Evolutionary conservation across 2,329 filamentous ascomycete genomes (phyloP).

Genomic region (Huntiella decipiens): DNA sequence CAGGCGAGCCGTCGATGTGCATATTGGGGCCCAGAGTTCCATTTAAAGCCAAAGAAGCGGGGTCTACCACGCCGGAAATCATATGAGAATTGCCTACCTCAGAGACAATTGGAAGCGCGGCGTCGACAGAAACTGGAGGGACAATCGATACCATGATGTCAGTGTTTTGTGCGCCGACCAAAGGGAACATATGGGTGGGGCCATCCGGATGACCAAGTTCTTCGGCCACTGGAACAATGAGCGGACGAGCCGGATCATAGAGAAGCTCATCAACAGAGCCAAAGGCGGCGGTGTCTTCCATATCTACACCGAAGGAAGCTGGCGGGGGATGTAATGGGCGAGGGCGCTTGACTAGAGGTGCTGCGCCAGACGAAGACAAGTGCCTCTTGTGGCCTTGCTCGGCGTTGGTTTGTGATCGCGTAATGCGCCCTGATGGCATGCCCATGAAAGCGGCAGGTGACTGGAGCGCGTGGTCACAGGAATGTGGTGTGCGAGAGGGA

Average conservation of each 20-base stretch:
- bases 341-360: constrained; percentile 8
- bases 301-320: constrained; percentile 3
- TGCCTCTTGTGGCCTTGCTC: constrained; percentile 9
- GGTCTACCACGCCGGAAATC: constrained; percentile 8
- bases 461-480: too few species aligned
- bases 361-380: constrained; percentile 8
- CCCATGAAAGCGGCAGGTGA: too few species aligned
- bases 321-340: constrained; percentile 2
- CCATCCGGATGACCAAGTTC: background rate
- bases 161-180: background rate
- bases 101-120: constrained; percentile 14
- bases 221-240: constrained; percentile 7
- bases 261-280: constrained; percentile 9
- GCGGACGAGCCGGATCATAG: constrained; percentile 9
- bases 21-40: constrained; percentile 4
- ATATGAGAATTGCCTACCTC: background rate
- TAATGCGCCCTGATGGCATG: background rate
- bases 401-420: constrained; percentile 2
- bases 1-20: background rate
- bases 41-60: constrained; percentile 19
- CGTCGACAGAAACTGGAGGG: constrained; percentile 16
- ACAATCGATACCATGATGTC: too few species aligned
- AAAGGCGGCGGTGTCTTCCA: constrained; percentile 7
- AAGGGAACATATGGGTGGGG: background rate
- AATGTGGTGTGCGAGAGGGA: too few species aligned